Conservation (phyloP, 1,139 yeast genomes). For the Kluyveromyces sp. region DNA sequence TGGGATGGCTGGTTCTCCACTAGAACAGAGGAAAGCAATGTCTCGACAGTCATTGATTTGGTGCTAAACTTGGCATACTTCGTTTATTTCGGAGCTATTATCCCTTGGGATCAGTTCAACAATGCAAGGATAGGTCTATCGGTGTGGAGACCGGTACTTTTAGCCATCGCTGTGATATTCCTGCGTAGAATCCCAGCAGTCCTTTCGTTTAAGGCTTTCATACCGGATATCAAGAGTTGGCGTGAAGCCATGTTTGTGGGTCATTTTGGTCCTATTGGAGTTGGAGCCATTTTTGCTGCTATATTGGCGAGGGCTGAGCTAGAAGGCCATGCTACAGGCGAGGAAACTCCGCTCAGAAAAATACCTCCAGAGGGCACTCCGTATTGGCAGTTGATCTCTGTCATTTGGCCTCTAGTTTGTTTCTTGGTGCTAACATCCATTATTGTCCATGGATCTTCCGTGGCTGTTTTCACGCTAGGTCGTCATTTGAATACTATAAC, state of each 20-base stretch:
- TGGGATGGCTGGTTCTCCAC: constrained; percentile 94
- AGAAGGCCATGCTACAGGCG: constrained; percentile 44
- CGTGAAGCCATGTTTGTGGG: constrained; percentile 94
- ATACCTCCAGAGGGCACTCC: constrained; percentile 50
- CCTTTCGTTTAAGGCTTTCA: constrained; percentile 63
- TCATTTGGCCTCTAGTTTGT: constrained; percentile 86
- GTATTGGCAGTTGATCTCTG: constrained; percentile 63
- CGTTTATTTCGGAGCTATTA: constrained; percentile 87
- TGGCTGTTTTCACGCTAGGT: constrained; percentile 87
- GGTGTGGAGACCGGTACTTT: constrained; percentile 76
- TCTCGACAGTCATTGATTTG: constrained; percentile 86
- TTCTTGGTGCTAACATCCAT: constrained; percentile 83
- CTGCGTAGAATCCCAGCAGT: constrained; percentile 88
- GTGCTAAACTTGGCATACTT: constrained; percentile 79
- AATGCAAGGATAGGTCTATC: constrained; percentile 56
- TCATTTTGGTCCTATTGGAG: constrained; percentile 98
- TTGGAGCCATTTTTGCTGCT: constrained; percentile 90
- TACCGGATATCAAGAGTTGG: constrained; percentile 93
- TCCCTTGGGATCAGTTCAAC: constrained; percentile 88
- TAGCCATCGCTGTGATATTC: constrained; percentile 78
- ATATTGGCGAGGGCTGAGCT: constrained; percentile 76
- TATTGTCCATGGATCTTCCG: constrained; percentile 92
- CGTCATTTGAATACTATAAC: constrained; percentile 87
- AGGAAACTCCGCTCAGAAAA: constrained; percentile 51
- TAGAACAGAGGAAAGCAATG: constrained; percentile 85